Evolutionary conservation across 169 alveolate species (phyloP).

Genomic region (Fabrea salina): DNA sequence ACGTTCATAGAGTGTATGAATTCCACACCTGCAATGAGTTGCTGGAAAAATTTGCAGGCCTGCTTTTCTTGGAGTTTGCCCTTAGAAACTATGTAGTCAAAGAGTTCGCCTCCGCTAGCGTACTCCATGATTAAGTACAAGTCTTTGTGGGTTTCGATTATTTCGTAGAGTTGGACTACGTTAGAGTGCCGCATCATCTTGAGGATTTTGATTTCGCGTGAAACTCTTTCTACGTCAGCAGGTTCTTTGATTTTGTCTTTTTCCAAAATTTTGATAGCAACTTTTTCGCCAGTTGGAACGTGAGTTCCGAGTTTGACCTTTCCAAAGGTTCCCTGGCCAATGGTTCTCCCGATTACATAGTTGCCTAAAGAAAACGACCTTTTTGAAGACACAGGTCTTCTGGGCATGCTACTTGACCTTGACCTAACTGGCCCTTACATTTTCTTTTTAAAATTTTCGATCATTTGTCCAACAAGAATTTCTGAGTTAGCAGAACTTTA

Average conservation of each 20-base stretch:
- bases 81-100: slow-evolving; percentile 66
- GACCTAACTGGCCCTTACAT: no score
- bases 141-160: slow-evolving; percentile 52
- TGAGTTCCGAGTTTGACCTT: slow-evolving; percentile 71
- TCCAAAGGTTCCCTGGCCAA: slow-evolving; percentile 88
- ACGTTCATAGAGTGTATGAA: slow-evolving; percentile 71
- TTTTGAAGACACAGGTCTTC: no score
- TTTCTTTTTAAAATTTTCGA: no score
- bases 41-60: slow-evolving; percentile 68
- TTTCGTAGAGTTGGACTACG: slow-evolving; percentile 65
- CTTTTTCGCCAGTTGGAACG: slow-evolving; percentile 36
- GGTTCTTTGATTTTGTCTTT: slow-evolving; percentile 59
- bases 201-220: slow-evolving; percentile 72
- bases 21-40: slow-evolving; percentile 75
- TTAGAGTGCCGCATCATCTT: slow-evolving; percentile 69
- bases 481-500: no score
- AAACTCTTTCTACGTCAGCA: slow-evolving; percentile 70
- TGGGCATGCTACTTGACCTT: no score
- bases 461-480: no score
- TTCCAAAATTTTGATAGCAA: slow-evolving; percentile 72
- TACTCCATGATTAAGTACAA: no score
- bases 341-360: slow-evolving; percentile 44
- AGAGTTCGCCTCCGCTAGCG: slow-evolving; percentile 73
- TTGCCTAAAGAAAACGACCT: no score
- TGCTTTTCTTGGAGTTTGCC: slow-evolving; percentile 63